Evolutionary conservation across 148 eudicot species (phyloP).

Genomic region (Talinum fruticosum): DNA sequence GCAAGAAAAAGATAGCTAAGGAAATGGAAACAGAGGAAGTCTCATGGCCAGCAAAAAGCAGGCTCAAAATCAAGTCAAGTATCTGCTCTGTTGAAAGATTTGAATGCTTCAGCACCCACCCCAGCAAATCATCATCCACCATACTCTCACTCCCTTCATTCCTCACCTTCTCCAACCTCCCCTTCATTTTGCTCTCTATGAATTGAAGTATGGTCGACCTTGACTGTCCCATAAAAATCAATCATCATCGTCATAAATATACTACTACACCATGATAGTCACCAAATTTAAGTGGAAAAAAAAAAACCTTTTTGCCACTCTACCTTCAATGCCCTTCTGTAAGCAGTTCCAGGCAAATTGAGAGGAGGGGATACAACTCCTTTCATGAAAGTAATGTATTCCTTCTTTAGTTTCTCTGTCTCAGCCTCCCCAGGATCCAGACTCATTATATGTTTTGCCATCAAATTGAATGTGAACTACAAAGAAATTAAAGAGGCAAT

Average conservation of each 20-base stretch:
- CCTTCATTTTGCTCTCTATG: constrained; percentile 78
- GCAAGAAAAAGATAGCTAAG: constrained; percentile 80
- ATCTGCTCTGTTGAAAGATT: constrained; percentile 86
- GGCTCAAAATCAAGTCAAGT: constrained; percentile 77
- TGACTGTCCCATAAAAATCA: constrained; percentile 48
- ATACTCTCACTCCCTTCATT: constrained; percentile 25
- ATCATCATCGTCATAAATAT: neutral
- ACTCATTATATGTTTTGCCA: constrained; percentile 95
- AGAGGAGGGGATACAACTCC: constrained; percentile 93
- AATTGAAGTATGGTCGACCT: constrained; percentile 70
- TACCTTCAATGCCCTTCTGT: constrained; percentile 84
- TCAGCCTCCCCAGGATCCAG: constrained; percentile 81
- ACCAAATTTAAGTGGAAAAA: neutral
- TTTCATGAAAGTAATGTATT: constrained; percentile 96
- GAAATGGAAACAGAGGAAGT: constrained; percentile 94
- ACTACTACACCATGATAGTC: neutral
- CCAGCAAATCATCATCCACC: constrained; percentile 81
- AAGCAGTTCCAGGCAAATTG: constrained; percentile 90
- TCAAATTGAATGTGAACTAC: constrained; percentile 91
- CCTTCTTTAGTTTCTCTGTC: constrained; percentile 84
- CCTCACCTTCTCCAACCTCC: constrained; percentile 39
- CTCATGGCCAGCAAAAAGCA: constrained; percentile 95
- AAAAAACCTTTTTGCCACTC: neutral
- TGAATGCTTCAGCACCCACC: constrained; percentile 86
- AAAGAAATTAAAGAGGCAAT: neutral